These are phyloP conservation scores for Candida montana DNA, from an alignment of 805 yeast genomes.

Conservation along the genomic window DNA sequence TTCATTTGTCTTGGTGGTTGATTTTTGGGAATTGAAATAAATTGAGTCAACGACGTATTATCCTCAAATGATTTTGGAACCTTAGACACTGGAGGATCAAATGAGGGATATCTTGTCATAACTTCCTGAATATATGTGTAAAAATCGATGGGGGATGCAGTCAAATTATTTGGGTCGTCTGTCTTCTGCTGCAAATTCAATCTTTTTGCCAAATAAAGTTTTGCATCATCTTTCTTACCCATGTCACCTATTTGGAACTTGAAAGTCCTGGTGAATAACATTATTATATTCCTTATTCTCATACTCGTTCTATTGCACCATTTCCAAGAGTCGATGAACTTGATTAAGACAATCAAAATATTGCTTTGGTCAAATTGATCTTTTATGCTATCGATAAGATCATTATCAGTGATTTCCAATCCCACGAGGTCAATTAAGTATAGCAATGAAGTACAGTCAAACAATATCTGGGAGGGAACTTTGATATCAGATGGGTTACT, in stretches of 20 bases:
- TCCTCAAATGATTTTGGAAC: slow-evolving; percentile 43
- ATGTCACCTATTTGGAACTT: slow-evolving; percentile 60
- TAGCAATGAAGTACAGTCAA: slow-evolving; percentile 13
- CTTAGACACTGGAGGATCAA: slow-evolving; percentile 43
- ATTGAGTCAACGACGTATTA: slow-evolving; percentile 53
- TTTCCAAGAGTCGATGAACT: slow-evolving; percentile 61
- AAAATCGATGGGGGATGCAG: slow-evolving; percentile 81
- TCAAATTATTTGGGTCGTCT: slow-evolving; percentile 29
- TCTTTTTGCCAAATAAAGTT: slow-evolving; percentile 39
- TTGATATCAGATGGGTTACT: slow-evolving; percentile 4
- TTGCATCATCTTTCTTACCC: slow-evolving; percentile 34
- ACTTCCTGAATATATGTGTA: slow-evolving; percentile 74
- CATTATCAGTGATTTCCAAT: slow-evolving; percentile 5
- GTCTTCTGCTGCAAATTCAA: slow-evolving; percentile 29
- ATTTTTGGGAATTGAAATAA: slow-evolving; percentile 54
- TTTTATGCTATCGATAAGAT: slow-evolving; percentile 1
- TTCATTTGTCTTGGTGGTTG: slow-evolving; percentile 35
- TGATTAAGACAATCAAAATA: slow-evolving; percentile 40
- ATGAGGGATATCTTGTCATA: slow-evolving; percentile 69
- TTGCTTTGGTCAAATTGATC: slow-evolving; percentile 27
- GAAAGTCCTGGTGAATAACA: slow-evolving; percentile 48
- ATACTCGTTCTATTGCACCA: slow-evolving; percentile 41
- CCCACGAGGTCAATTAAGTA: slow-evolving; percentile 11
- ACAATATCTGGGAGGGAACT: slow-evolving; percentile 11
- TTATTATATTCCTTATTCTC: slow-evolving; percentile 52